Conservation (phyloP, 352 stramenopile species). For the Pythium dissotocum region DNA sequence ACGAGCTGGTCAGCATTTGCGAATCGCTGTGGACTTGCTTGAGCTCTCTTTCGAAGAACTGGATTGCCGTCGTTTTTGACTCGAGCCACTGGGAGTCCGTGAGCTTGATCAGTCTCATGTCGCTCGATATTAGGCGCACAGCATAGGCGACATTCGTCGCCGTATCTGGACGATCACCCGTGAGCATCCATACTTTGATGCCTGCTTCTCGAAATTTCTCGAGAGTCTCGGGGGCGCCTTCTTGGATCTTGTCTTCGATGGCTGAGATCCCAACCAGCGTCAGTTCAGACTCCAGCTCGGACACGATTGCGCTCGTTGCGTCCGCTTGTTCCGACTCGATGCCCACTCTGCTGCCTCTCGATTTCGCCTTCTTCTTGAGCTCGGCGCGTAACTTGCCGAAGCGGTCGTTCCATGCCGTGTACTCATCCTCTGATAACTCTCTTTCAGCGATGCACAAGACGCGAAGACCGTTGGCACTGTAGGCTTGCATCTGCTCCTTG, state of each 20-base stretch:
- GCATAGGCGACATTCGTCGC: conserved; percentile 64
- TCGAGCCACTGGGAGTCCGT: conserved; percentile 30
- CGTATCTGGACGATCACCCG: conserved; percentile 61
- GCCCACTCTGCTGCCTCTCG: background rate
- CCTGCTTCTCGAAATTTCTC: conserved; percentile 60
- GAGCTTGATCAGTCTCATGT: conserved; percentile 57
- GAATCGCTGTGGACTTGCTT: conserved; percentile 8
- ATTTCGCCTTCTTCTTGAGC: conserved; percentile 9
- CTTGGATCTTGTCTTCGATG: conserved; percentile 75
- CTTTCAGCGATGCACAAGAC: conserved; percentile 72
- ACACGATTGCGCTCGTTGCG: conserved; percentile 39
- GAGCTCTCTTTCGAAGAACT: conserved; percentile 36
- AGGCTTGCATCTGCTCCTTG: conserved; percentile 51
- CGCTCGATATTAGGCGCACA: conserved; percentile 47
- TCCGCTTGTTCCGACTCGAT: conserved; percentile 24
- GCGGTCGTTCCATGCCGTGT: conserved; percentile 42
- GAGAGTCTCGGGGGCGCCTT: conserved; percentile 51
- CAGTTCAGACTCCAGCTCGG: conserved; percentile 49
- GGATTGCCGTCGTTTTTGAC: conserved; percentile 21
- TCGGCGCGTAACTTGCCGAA: background rate
- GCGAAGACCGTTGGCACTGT: conserved; percentile 63
- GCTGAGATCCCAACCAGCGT: conserved; percentile 54
- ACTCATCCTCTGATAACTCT: conserved; percentile 53
- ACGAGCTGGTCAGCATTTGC: conserved; percentile 1
- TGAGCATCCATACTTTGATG: conserved; percentile 82